These are phyloP conservation scores for Aureobasidium zeae DNA, from an alignment of 2,329 filamentous ascomycete genomes.

Conservation along the genomic window DNA sequence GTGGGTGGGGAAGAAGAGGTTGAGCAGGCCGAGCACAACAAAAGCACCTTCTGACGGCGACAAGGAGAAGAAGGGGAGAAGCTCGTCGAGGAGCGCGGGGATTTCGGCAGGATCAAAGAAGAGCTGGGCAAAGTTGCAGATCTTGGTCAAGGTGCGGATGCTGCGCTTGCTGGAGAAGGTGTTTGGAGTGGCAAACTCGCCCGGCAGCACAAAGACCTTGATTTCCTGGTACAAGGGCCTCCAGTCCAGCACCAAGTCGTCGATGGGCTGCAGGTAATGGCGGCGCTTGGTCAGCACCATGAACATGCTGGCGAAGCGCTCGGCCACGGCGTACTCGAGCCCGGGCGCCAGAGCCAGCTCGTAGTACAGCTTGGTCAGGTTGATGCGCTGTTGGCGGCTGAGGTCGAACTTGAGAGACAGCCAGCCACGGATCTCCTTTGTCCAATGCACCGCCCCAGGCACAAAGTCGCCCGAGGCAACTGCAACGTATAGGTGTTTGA, in stretches of 20 bases:
- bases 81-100: conserved; percentile 53
- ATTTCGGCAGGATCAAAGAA: conserved; percentile 89
- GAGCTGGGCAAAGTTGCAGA: conserved; percentile 80
- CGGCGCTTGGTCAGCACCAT: conserved; percentile 95
- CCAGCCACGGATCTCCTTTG: conserved; percentile 90
- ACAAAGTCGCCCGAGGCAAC: conserved; percentile 89
- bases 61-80: conserved; percentile 65
- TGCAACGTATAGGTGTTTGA: conserved; percentile 88
- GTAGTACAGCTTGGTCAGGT: conserved; percentile 85
- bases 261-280: conserved; percentile 84
- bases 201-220: conserved; percentile 79
- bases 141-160: conserved; percentile 68
- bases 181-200: conserved; percentile 62
- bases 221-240: conserved; percentile 84
- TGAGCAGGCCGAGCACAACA: conserved; percentile 81
- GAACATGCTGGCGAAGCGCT: conserved; percentile 95
- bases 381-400: conserved; percentile 70
- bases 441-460: conserved; percentile 92
- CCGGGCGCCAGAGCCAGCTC: conserved; percentile 86
- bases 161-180: conserved; percentile 49
- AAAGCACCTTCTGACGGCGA: conserved; percentile 88
- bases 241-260: conserved; percentile 91
- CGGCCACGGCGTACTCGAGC: conserved; percentile 68
- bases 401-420: conserved; percentile 96
- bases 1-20: conserved; percentile 76